Evolutionary conservation across 495 filamentous ascomycete species (phyloP).

Genomic region (Oidiodendron maius): DNA sequence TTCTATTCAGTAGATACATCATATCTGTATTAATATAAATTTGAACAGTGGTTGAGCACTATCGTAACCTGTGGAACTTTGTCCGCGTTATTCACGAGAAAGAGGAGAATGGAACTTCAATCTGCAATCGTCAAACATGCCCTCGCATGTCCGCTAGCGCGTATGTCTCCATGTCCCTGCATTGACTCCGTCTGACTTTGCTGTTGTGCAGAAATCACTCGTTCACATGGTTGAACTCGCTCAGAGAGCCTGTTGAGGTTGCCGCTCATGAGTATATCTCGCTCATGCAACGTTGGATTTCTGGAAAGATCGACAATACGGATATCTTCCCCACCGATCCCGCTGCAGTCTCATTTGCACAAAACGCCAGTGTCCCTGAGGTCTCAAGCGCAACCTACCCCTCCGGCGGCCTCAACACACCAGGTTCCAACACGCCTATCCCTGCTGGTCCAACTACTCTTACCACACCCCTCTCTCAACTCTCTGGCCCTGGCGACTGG

Average conservation of each 20-base stretch:
- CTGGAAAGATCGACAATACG: conserved; percentile 81
- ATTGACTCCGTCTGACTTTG: conserved; percentile 9
- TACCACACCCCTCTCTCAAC: conserved; percentile 37
- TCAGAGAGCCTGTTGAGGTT: conserved; percentile 59
- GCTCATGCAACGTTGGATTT: conserved; percentile 89
- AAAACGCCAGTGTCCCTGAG: conserved; percentile 38
- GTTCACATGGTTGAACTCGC: conserved; percentile 81
- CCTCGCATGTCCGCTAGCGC: conserved; percentile 87
- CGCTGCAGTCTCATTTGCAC: conserved; percentile 49
- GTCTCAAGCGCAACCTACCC: conserved; percentile 48
- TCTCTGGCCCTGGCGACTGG: conserved; percentile 58
- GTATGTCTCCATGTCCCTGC: conserved; percentile 47
- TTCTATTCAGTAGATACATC: background rate
- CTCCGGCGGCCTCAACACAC: conserved; percentile 52
- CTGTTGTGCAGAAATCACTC: conserved; percentile 58
- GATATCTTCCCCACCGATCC: conserved; percentile 79
- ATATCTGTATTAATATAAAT: background rate
- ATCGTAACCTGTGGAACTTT: conserved; percentile 78
- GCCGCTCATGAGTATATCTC: conserved; percentile 83
- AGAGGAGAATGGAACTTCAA: conserved; percentile 62
- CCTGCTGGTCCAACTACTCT: conserved; percentile 40
- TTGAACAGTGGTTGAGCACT: conserved; percentile 76
- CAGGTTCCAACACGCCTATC: conserved; percentile 46
- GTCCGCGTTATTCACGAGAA: conserved; percentile 74
- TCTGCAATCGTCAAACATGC: conserved; percentile 78